Conservation (phyloP, 208 protist genomes). For the Trypanosoma theileri region DNA sequence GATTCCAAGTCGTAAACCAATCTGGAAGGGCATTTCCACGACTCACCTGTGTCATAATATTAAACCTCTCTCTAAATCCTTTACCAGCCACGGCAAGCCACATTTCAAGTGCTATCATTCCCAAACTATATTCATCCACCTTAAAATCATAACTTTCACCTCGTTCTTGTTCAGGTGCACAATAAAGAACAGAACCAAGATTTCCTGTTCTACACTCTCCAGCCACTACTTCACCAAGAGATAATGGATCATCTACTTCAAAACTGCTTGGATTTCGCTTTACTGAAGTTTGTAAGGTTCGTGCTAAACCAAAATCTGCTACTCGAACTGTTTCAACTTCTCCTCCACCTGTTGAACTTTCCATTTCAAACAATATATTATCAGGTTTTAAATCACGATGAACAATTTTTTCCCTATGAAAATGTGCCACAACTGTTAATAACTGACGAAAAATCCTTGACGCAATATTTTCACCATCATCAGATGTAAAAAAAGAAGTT, state of each 20-base stretch:
- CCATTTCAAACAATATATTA: slow-evolving; percentile 79
- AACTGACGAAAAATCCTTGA: slow-evolving; percentile 78
- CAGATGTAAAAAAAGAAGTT: slow-evolving; percentile 42
- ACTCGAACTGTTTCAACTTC: slow-evolving; percentile 77
- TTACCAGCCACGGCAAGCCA: slow-evolving; percentile 77
- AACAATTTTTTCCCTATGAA: slow-evolving; percentile 69
- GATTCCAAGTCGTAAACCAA: slow-evolving; percentile 68
- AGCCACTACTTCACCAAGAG: slow-evolving; percentile 6
- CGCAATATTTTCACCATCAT: slow-evolving; percentile 58
- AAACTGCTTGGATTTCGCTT: slow-evolving; percentile 47
- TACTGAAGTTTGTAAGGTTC: slow-evolving; percentile 48
- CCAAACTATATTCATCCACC: slow-evolving; percentile 86
- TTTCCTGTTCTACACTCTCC: slow-evolving; percentile 40
- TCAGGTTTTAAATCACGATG: slow-evolving; percentile 85
- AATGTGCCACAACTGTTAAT: slow-evolving; percentile 70
- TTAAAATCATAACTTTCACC: slow-evolving; percentile 82
- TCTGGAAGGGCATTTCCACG: slow-evolving; percentile 52
- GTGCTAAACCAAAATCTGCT: slow-evolving; percentile 79
- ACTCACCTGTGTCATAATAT: slow-evolving; percentile 79
- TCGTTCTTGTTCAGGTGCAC: slow-evolving; percentile 74
- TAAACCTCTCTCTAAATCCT: slow-evolving; percentile 76
- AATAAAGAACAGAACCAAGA: slow-evolving; percentile 82
- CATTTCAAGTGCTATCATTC: slow-evolving; percentile 90
- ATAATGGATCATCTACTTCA: slow-evolving; percentile 36
- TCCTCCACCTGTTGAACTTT: slow-evolving; percentile 35